phyloP scores from a whole-genome alignment of 2,329 filamentous ascomycete genomes.

The Trichoderma simmonsii region DNA sequence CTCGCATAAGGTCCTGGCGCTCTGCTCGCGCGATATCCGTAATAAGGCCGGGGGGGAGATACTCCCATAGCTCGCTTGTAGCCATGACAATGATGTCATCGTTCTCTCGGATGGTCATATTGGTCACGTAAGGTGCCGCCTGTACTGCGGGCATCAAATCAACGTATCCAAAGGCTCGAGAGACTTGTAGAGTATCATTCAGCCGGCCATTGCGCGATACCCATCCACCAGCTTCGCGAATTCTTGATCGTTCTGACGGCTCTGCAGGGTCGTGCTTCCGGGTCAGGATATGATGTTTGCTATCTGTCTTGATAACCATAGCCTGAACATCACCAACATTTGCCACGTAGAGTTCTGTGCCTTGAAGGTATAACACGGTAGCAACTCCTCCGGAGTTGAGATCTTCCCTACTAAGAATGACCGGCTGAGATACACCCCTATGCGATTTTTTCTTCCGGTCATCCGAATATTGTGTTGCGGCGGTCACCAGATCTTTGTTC shows the following conservation, averaged over 20 bases:
- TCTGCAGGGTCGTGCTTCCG: slow-evolving; percentile 92
- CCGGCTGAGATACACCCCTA: slow-evolving; percentile 67
- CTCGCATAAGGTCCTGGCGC: slow-evolving; percentile 86
- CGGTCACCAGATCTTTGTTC: slow-evolving; percentile 90
- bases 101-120: slow-evolving; percentile 75
- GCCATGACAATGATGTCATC: slow-evolving; percentile 93
- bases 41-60: slow-evolving; percentile 81
- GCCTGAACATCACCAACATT: slow-evolving; percentile 96
- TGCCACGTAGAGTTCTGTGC: slow-evolving; percentile 87
- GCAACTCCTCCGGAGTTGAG: slow-evolving; percentile 87
- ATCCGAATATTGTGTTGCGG: slow-evolving; percentile 76
- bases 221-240: slow-evolving; percentile 91
- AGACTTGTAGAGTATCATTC: slow-evolving; percentile 88
- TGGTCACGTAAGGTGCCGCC: slow-evolving; percentile 79
- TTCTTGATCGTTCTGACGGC: slow-evolving; percentile 76
- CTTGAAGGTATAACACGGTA: slow-evolving; percentile 84
- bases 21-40: slow-evolving; percentile 89
- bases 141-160: slow-evolving; percentile 90
- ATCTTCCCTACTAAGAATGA: slow-evolving; percentile 84
- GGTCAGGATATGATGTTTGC: slow-evolving; percentile 78
- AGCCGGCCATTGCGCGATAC: slow-evolving; percentile 92
- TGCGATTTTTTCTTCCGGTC: slow-evolving; percentile 65
- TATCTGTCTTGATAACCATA: slow-evolving; percentile 89
- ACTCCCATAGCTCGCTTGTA: slow-evolving; percentile 93
- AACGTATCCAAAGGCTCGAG: slow-evolving; percentile 90